Conservation (phyloP, 2,329 filamentous ascomycete genomes). For the Graphilbum ipis-grandicollis region DNA sequence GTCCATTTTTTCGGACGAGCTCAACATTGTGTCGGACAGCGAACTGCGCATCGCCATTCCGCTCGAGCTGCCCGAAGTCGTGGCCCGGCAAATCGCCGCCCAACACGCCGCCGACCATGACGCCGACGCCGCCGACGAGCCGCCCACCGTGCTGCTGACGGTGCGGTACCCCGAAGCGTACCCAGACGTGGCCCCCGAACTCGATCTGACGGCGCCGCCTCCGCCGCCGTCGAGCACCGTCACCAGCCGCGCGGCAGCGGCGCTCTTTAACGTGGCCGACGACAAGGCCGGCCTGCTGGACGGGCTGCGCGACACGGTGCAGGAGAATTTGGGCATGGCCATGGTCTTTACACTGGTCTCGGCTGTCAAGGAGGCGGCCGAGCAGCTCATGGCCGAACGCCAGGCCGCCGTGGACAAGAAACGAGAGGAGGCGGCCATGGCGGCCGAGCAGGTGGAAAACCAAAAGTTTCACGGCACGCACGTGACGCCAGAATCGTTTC, state of each 20-base stretch:
- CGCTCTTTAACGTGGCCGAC: constrained; percentile 59
- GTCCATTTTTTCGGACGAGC: constrained; percentile 96
- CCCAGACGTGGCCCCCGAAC: constrained; percentile 67
- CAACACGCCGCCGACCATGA: background rate
- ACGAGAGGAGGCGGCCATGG: constrained; percentile 35
- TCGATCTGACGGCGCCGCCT: constrained; percentile 61
- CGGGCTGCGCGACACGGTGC: constrained; percentile 54
- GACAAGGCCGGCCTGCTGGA: constrained; percentile 63
- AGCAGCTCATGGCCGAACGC: constrained; percentile 62
- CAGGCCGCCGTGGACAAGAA: constrained; percentile 43
- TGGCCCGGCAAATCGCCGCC: background rate
- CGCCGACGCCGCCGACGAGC: constrained; percentile 36
- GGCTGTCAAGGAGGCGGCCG: constrained; percentile 77
- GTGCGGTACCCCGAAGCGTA: constrained; percentile 84
- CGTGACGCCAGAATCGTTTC: constrained; percentile 75
- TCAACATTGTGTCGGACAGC: constrained; percentile 85
- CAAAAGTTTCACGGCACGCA: constrained; percentile 84
- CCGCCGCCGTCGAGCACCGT: constrained; percentile 21
- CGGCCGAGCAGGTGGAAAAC: constrained; percentile 79
- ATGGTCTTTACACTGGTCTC: constrained; percentile 92
- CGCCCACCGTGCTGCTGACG: constrained; percentile 60
- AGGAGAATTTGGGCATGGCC: constrained; percentile 90
- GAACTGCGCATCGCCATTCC: constrained; percentile 74
- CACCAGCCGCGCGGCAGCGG: constrained; percentile 45
- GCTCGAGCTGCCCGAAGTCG: constrained; percentile 57